Percentiles rank a stretch among this genome's conserved stretches.
These are phyloP conservation scores for Ceraceosorus guamensis DNA, from an alignment of 1,284 basidiomycete genomes.

Conservation along the genomic window DNA sequence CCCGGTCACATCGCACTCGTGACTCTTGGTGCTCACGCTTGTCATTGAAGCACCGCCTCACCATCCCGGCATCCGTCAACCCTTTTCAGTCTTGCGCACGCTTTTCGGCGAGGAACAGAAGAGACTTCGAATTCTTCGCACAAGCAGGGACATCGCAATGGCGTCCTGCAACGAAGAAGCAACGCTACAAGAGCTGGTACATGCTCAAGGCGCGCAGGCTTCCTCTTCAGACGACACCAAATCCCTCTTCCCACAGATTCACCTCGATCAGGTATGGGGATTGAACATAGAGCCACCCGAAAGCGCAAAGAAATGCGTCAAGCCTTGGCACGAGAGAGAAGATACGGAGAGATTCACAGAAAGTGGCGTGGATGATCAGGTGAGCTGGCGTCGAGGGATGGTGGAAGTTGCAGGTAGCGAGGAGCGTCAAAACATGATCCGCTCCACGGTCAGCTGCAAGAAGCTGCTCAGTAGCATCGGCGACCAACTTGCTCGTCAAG, in stretches of 20 bases:
- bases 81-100: too few species aligned
- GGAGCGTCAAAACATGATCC: not conserved
- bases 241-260: conserved; percentile 38
- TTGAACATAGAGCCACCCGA: conserved; percentile 41
- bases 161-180: conserved; percentile 7
- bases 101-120: too few species aligned
- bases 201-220: not conserved
- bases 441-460: not conserved
- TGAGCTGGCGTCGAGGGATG: not conserved
- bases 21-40: too few species aligned
- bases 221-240: conserved; percentile 16
- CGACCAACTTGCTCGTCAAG: not conserved
- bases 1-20: too few species aligned
- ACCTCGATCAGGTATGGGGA: conserved; percentile 38
- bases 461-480: not conserved
- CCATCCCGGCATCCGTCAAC: too few species aligned
- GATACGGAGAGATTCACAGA: conserved; percentile 26
- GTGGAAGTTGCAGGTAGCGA: not conserved
- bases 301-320: conserved; percentile 35
- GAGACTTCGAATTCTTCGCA: too few species aligned
- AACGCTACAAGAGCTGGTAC: not conserved
- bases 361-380: conserved; percentile 44
- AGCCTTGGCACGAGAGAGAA: conserved; percentile 41
- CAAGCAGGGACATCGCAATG: too few species aligned
- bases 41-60: too few species aligned